phyloP scores from a whole-genome alignment of 192 early-diverging fungal species.

The Borealophlyctis nickersoniae region DNA sequence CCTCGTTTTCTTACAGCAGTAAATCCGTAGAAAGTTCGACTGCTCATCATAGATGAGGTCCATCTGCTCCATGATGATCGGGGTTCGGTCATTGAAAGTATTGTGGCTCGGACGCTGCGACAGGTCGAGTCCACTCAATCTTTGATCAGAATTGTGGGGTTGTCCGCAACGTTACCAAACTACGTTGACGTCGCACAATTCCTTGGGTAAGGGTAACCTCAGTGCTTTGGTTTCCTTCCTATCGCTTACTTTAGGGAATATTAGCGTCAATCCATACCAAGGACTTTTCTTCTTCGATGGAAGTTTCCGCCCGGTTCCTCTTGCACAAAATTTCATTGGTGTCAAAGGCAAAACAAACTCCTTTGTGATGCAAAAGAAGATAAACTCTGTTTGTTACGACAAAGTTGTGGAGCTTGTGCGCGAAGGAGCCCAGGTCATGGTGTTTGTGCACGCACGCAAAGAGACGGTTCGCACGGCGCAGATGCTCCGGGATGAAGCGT shows the following conservation, averaged over 20 bases:
- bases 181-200: constrained; percentile 94
- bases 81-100: constrained; percentile 93
- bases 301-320: constrained; percentile 90
- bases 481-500: constrained; percentile 71
- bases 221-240: neutral
- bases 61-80: constrained; percentile 96
- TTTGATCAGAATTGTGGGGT: constrained; percentile 93
- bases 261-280: constrained; percentile 85
- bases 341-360: constrained; percentile 85
- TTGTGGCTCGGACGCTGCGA: constrained; percentile 90
- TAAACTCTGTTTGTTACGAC: constrained; percentile 86
- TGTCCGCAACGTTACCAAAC: constrained; percentile 97
- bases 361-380: constrained; percentile 52
- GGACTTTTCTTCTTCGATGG: constrained; percentile 97
- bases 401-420: constrained; percentile 64
- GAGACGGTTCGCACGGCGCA: constrained; percentile 95
- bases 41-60: constrained; percentile 97
- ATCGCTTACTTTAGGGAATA: constrained; percentile 11
- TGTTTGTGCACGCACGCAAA: constrained; percentile 98
- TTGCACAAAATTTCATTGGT: constrained; percentile 94
- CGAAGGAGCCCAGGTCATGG: constrained; percentile 95
- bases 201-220: constrained; percentile 59
- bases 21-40: constrained; percentile 76
- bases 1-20: too few species aligned
- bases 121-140: constrained; percentile 88